phyloP scores from a whole-genome alignment of 2,329 filamentous ascomycete species.

The Neofusicoccum parvum region DNA sequence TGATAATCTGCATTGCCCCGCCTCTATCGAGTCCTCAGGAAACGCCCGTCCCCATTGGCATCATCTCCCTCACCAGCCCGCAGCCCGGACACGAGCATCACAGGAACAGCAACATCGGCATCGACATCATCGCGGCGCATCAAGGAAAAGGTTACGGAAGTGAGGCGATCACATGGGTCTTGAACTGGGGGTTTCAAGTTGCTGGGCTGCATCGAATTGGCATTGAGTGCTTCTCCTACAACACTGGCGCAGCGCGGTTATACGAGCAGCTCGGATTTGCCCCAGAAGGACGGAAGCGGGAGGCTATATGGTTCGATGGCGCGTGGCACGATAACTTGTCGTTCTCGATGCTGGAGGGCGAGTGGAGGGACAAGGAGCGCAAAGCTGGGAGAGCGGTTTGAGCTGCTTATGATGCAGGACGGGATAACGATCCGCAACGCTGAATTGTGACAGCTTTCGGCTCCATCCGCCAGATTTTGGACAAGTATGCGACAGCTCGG shows the following conservation, averaged over 20 bases:
- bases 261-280: constrained; percentile 52
- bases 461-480: too few relatives aligned
- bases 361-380: background rate
- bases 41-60: background rate
- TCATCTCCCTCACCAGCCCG: background rate
- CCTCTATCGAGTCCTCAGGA: background rate
- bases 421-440: too few relatives aligned
- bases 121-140: constrained; percentile 38
- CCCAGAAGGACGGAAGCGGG: constrained; percentile 46
- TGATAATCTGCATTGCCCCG: constrained; percentile 6
- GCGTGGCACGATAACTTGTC: constrained; percentile 28
- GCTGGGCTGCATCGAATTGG: constrained; percentile 50
- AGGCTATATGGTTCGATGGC: constrained; percentile 49
- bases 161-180: constrained; percentile 51
- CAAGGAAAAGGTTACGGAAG: constrained; percentile 49
- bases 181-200: constrained; percentile 50
- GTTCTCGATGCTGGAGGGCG: background rate
- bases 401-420: too few relatives aligned
- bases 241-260: constrained; percentile 45
- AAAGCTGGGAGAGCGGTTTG: background rate
- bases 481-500: too few relatives aligned
- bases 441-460: too few relatives aligned
- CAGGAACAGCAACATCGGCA: constrained; percentile 45
- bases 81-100: constrained; percentile 36
- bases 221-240: constrained; percentile 47